These are phyloP conservation scores for Geosmithia flava DNA, from an alignment of 2,329 filamentous ascomycete species.

Conservation along the genomic window DNA sequence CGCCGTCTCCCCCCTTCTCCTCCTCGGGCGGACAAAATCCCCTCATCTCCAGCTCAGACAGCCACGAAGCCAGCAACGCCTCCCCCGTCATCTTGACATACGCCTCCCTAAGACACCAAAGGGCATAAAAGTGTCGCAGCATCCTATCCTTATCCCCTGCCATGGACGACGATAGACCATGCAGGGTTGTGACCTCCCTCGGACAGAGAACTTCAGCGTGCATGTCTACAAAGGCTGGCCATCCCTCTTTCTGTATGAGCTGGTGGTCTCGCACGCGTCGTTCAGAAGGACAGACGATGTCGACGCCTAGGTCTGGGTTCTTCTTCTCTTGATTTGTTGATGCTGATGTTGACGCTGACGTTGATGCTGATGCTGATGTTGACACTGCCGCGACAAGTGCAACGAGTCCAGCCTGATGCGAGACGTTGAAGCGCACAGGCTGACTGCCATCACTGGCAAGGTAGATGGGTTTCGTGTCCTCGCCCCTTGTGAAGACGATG, in stretches of 20 bases:
- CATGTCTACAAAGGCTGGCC: conserved; percentile 56
- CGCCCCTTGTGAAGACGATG: conserved; percentile 43
- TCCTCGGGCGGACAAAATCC: conserved; percentile 43
- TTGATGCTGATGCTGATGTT: conserved; percentile 3
- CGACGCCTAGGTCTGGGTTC: conserved; percentile 44
- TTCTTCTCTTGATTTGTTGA: not conserved
- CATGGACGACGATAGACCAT: too few relatives aligned
- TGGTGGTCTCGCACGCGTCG: conserved; percentile 47
- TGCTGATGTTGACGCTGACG: conserved; percentile 11
- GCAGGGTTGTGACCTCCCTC: conserved; percentile 47
- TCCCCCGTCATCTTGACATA: conserved; percentile 78
- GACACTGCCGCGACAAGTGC: conserved; percentile 42
- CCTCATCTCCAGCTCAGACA: conserved; percentile 57
- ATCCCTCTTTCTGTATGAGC: conserved; percentile 46
- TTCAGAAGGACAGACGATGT: conserved; percentile 66
- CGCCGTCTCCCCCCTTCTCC: conserved; percentile 3
- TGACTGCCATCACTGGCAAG: conserved; percentile 32
- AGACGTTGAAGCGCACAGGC: conserved; percentile 59
- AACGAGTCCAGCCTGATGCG: conserved; percentile 67
- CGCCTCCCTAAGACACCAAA: conserved; percentile 70
- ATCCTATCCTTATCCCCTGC: conserved; percentile 32
- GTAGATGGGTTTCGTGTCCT: conserved; percentile 40
- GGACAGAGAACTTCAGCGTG: conserved; percentile 58
- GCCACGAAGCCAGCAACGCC: conserved; percentile 61
- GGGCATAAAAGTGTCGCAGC: conserved; percentile 60